Conservation (phyloP, 1,139 yeast species). For the Hemisphaericaspora subhashii region DNA sequence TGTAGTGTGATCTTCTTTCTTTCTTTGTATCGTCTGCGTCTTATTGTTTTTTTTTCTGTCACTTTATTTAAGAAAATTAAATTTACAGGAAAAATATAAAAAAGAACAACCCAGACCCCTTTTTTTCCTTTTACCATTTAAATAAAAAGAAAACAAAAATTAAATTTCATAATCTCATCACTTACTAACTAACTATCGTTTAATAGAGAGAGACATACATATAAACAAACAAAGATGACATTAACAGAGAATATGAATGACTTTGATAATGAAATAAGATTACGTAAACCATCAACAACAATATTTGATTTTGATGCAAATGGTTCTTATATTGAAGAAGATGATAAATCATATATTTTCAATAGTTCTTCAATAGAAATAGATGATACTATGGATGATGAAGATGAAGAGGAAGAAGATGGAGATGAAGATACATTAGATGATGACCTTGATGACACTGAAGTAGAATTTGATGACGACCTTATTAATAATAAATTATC, state of each 20-base stretch:
- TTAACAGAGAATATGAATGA: not conserved
- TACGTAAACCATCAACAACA: slow-evolving; percentile 16
- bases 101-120: no score
- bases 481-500: slow-evolving; percentile 1
- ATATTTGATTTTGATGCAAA: slow-evolving; percentile 28
- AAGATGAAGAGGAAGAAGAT: slow-evolving; percentile 15
- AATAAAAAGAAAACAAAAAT: no score
- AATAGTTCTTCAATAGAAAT: slow-evolving; percentile 25
- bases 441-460: slow-evolving; percentile 10
- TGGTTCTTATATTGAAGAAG: slow-evolving; percentile 37
- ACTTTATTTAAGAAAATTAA: no score
- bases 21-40: no score
- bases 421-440: slow-evolving; percentile 15
- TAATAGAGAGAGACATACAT: no score
- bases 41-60: not conserved
- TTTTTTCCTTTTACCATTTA: no score
- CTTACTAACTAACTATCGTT: no score
- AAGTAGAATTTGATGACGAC: slow-evolving; percentile 8
- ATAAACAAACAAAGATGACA: not conserved
- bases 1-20: no score
- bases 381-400: slow-evolving; percentile 20
- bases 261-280: slow-evolving; percentile 1
- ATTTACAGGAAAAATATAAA: no score
- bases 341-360: slow-evolving; percentile 36
- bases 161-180: no score